Evolutionary conservation across 208 protist genomes (phyloP).

Genomic region (Wallacemonas sp.): DNA sequence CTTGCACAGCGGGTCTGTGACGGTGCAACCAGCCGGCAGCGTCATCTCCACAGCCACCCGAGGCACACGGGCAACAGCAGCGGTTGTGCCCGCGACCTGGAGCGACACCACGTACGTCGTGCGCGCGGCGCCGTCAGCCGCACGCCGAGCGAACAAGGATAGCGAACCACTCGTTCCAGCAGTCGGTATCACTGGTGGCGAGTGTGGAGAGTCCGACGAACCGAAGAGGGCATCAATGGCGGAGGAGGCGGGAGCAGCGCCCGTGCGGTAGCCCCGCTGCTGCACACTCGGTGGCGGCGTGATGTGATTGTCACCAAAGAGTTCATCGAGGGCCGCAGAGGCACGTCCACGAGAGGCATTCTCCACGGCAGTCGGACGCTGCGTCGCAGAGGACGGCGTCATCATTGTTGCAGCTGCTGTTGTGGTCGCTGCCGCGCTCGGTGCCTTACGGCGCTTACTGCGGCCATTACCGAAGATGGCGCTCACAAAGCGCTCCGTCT

Average conservation of each 20-base stretch:
- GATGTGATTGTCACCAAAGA: conserved; percentile 2
- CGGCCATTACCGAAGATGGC: conserved; percentile 54
- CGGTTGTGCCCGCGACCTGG: neutral
- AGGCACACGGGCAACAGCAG: neutral
- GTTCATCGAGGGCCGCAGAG: conserved; percentile 10
- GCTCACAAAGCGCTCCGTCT: conserved; percentile 43
- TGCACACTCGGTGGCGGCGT: no score
- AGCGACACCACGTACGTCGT: neutral
- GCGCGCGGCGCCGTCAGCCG: neutral
- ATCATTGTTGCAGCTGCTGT: neutral
- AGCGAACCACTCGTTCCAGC: neutral
- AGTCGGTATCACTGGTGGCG: no score
- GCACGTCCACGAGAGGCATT: neutral
- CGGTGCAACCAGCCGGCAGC: neutral
- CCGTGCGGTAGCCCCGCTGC: no score
- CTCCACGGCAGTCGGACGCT: neutral
- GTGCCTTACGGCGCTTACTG: conserved; percentile 7
- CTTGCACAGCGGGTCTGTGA: neutral
- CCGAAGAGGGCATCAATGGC: neutral
- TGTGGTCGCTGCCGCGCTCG: neutral
- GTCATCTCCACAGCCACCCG: neutral
- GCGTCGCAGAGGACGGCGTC: neutral
- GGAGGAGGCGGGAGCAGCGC: neutral
- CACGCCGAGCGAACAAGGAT: neutral
- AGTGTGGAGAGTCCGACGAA: no score